Evolutionary conservation across 768 basidiomycete genomes (phyloP).

Genomic region (Tulasnella sp.): DNA sequence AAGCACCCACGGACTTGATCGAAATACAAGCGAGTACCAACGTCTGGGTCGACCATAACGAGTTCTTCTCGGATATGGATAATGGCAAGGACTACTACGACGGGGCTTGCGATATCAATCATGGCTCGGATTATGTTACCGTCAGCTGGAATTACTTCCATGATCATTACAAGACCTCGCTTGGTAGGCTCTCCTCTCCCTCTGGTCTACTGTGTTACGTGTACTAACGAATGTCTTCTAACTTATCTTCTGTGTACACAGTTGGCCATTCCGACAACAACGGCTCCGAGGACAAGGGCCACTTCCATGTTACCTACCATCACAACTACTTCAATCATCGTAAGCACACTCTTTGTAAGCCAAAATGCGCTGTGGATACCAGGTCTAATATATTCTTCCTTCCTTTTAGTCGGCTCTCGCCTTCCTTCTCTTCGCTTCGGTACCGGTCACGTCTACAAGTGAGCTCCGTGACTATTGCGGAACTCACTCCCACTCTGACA

Average conservation of each 20-base stretch:
- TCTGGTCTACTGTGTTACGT: background rate
- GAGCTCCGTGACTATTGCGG: background rate
- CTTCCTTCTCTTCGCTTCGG: background rate
- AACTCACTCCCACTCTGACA: background rate
- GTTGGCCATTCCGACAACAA: too few species aligned
- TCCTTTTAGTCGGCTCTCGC: too few species aligned
- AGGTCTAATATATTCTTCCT: too few species aligned
- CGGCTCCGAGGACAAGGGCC: too few species aligned
- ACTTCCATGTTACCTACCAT: too few species aligned
- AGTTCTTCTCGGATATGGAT: constrained; percentile 5
- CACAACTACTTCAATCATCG: too few species aligned
- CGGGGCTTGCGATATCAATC: constrained; percentile 36
- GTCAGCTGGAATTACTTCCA: background rate
- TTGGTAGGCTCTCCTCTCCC: constrained; percentile 14
- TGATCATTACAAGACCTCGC: constrained; percentile 35
- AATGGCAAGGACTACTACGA: constrained; percentile 33
- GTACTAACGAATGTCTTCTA: too few species aligned
- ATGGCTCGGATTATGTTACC: constrained; percentile 29
- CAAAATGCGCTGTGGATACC: too few species aligned
- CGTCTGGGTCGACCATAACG: constrained; percentile 4
- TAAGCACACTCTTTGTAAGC: too few species aligned
- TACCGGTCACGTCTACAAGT: background rate
- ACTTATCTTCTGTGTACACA: too few species aligned
- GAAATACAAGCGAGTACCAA: background rate
- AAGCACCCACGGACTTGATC: background rate